Percentiles rank a stretch among this genome's conserved stretches.
phyloP scores from a whole-genome alignment of 2,329 filamentous ascomycete species.

The Clarireedia homoeocarpa region DNA sequence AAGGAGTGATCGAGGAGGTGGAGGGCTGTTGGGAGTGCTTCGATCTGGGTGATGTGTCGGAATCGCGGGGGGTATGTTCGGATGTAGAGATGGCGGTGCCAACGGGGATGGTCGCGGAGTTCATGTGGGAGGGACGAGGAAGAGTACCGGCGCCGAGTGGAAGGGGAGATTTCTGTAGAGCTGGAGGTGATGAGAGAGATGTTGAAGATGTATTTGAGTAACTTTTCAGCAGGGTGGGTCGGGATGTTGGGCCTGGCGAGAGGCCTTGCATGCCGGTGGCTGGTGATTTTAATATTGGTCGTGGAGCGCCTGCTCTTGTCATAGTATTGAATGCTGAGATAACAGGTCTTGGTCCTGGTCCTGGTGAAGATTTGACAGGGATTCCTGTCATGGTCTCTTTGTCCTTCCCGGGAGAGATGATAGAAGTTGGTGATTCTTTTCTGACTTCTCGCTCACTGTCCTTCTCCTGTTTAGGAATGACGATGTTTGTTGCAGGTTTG shows the following conservation, averaged over 20 bases:
- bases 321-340: conserved; percentile 4
- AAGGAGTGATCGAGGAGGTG: not conserved
- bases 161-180: conserved; percentile 1
- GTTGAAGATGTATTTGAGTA: conserved; percentile 5
- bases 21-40: not conserved
- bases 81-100: too few relatives aligned
- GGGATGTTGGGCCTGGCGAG: not conserved
- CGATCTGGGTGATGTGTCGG: too few relatives aligned
- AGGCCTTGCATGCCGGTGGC: not conserved
- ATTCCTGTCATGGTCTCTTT: not conserved
- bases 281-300: not conserved
- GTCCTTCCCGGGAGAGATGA: not conserved
- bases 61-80: too few relatives aligned
- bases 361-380: not conserved
- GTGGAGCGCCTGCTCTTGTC: not conserved
- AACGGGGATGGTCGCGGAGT: not conserved
- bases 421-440: not conserved
- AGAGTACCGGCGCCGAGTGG: not conserved
- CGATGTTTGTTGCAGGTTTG: not conserved
- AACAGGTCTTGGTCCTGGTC: not conserved
- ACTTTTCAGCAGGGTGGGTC: not conserved
- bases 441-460: not conserved
- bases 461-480: not conserved
- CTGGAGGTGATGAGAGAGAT: not conserved
- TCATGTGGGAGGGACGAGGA: not conserved